These are phyloP conservation scores for Aristolochia contorta DNA, from an alignment of 164 flowering plant genomes.

Conservation along the genomic window DNA sequence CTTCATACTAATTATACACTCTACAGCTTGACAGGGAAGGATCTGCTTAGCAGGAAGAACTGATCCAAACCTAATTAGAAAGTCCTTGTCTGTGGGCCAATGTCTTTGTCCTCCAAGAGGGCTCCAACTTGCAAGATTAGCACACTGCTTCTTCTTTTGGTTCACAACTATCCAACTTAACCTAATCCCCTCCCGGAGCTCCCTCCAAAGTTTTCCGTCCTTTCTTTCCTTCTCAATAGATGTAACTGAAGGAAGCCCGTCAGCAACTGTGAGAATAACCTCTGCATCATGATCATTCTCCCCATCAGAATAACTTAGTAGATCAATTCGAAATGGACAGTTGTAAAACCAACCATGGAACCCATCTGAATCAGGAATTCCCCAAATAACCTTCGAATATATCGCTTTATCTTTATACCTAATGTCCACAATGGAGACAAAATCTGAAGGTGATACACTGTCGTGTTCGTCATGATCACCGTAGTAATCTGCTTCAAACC, in stretches of 20 bases:
- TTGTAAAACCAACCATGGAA: conserved; percentile 74
- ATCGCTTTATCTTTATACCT: conserved; percentile 58
- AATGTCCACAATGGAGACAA: conserved; percentile 74
- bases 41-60: conserved; percentile 83
- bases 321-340: conserved; percentile 81
- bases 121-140: conserved; percentile 80
- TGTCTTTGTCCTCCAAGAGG: conserved; percentile 90
- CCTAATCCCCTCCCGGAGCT: conserved; percentile 60
- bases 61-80: conserved; percentile 75
- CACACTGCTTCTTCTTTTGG: conserved; percentile 63
- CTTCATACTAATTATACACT: conserved; percentile 72
- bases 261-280: conserved; percentile 55
- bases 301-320: conserved; percentile 38
- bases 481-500: conserved; percentile 67
- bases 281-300: conserved; percentile 38
- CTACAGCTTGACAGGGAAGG: conserved; percentile 70
- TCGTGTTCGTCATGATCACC: conserved; percentile 58
- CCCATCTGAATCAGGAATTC: conserved; percentile 69
- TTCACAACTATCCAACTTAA: conserved; percentile 92
- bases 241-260: conserved; percentile 57
- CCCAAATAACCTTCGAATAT: conserved; percentile 86
- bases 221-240: conserved; percentile 80
- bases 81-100: conserved; percentile 90
- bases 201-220: conserved; percentile 89
- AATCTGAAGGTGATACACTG: conserved; percentile 61